Percentiles rank a stretch among this genome's conserved stretches.
Conservation (phyloP, 2,329 filamentous ascomycete genomes). For the Aspergillus intermedius region DNA sequence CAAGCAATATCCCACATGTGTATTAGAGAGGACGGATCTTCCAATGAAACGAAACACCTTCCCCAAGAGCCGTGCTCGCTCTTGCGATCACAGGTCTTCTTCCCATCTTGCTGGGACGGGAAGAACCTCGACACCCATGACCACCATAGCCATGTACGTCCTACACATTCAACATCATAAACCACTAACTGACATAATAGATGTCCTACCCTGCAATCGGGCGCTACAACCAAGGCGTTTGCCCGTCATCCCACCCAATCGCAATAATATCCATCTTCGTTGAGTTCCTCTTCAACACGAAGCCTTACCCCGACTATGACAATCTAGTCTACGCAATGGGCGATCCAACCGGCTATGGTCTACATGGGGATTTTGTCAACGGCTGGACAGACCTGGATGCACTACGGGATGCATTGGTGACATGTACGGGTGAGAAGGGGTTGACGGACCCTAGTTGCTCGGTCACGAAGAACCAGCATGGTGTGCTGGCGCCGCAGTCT, state of each 20-base stretch:
- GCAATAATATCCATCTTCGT: constrained; percentile 55
- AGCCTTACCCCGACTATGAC: constrained; percentile 41
- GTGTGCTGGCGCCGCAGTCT: constrained; percentile 4
- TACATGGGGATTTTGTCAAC: constrained; percentile 51
- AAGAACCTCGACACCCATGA: constrained; percentile 25
- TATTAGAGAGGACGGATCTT: constrained; percentile 42
- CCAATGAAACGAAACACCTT: constrained; percentile 51
- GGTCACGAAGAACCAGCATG: constrained; percentile 10
- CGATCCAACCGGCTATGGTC: constrained; percentile 47
- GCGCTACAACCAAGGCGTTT: constrained; percentile 28
- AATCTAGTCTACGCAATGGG: constrained; percentile 44
- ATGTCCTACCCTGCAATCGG: constrained; percentile 30
- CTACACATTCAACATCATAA: background rate
- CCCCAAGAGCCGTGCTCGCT: constrained; percentile 44
- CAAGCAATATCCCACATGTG: constrained; percentile 55
- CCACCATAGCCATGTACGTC: constrained; percentile 28
- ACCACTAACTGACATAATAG: constrained; percentile 2
- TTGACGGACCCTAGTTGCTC: constrained; percentile 11
- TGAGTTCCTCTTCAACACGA: constrained; percentile 52
- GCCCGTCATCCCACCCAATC: constrained; percentile 42
- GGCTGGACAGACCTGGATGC: constrained; percentile 40
- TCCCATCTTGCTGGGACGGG: constrained; percentile 35
- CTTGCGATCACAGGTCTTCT: constrained; percentile 31
- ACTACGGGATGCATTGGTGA: constrained; percentile 33
- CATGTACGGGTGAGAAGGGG: constrained; percentile 13